Evolutionary conservation across 2,329 filamentous ascomycete genomes (phyloP).

Genomic region (Fusarium illudens): DNA sequence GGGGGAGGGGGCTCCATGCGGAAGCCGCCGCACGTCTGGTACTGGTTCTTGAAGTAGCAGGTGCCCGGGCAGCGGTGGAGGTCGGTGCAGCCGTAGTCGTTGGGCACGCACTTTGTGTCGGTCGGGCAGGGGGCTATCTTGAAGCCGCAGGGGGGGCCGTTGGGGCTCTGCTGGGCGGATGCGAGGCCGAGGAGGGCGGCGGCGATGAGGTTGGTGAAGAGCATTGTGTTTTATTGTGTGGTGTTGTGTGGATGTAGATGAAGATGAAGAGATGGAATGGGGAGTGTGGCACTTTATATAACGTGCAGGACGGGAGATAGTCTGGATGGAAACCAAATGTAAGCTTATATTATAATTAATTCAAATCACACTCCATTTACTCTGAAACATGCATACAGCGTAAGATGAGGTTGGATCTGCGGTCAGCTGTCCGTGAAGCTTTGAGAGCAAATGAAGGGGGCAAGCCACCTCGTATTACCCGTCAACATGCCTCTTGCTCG

Average conservation of each 20-base stretch:
- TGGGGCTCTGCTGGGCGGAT: constrained; percentile 6
- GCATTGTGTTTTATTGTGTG: constrained; percentile 26
- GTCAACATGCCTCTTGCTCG: not conserved
- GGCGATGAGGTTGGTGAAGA: constrained; percentile 34
- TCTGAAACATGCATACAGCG: not conserved
- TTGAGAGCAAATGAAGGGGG: constrained; percentile 2
- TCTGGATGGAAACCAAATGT: not conserved
- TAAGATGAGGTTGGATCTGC: not conserved
- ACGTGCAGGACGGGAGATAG: not conserved
- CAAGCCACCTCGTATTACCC: constrained; percentile 31
- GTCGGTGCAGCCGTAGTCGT: constrained; percentile 35
- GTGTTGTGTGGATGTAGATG: not conserved
- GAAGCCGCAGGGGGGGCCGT: constrained; percentile 39
- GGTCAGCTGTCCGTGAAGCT: not conserved
- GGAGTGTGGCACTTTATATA: constrained; percentile 5
- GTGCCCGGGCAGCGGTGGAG: constrained; percentile 42
- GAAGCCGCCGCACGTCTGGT: constrained; percentile 47
- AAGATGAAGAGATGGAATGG: not conserved
- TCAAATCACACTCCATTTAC: not conserved
- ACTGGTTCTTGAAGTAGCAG: constrained; percentile 44
- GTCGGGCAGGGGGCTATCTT: constrained; percentile 43
- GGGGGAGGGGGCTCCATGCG: constrained; percentile 28
- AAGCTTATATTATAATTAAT: not conserved
- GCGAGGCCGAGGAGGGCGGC: constrained; percentile 29
- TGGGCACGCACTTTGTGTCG: constrained; percentile 41